Base-by-base conservation (phyloP, 1,284 basidiomycete genomes). In the Microbotryum violaceum region DNA sequence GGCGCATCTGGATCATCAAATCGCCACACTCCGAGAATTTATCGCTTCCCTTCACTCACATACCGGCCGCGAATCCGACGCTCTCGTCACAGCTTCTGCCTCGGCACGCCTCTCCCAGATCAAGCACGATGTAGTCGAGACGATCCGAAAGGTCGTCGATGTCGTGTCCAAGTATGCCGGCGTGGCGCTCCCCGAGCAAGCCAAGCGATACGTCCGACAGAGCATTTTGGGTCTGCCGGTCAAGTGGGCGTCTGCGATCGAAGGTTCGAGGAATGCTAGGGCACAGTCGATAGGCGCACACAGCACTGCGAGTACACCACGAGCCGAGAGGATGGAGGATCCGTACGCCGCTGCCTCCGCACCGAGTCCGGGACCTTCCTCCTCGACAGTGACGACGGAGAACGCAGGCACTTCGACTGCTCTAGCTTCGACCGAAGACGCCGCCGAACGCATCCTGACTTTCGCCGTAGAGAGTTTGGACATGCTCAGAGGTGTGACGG, bases 401-500 rank as follows among this genome's bases (percentile, higher is more conserved):
- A 56, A 54, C 20, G 50, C 20, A 33, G 56, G 60, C 31, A 59
- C 54, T n/a, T 61, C 63, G n/a, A 67, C 68, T 8, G 68, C 63
- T 23, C 60, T 70, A 10, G 77, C 82, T 1, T 85, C 86, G 10
- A 80, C 82, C 1, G 79, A 71, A 51, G 63, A 83, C 29, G 87
- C 90, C 18, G 89, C 91, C 12, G 86, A 89, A 73, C 79, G 87
- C 54, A 85, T 94, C 45, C 73, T 94, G 69, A 85, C 85, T 12
- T 82, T 94, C 12, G 89, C 91, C 21, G 89, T 87, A 27, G 91
- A 94, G 78, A 89, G 88, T 72, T 75, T 94, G 74, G 90, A 93
- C 72, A 92, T 93, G 86, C 84, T 94, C 78, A 81, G 86, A 46
- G 85, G 87, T 45, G 88, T 93, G 25, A 90, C 89, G 10, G 81